These are phyloP conservation scores for Aureobasidium sp. DNA, from an alignment of 2,329 filamentous ascomycete species.

Conservation along the genomic window DNA sequence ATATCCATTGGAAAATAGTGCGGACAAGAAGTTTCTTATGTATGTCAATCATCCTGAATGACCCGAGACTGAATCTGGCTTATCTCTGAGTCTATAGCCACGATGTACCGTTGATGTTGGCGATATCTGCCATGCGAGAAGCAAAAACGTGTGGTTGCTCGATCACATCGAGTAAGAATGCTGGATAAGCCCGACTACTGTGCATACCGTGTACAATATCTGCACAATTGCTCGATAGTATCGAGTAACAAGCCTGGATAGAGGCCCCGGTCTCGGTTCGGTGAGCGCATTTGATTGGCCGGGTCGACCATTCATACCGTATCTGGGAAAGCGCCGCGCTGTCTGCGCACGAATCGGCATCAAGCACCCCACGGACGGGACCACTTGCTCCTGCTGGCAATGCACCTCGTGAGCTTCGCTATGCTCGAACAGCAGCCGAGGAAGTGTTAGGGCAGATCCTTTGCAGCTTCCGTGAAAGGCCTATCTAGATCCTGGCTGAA, in stretches of 20 bases:
- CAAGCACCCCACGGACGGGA: not conserved
- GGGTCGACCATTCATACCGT: not conserved
- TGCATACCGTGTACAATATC: not conserved
- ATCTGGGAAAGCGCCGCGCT: slow-evolving; percentile 1
- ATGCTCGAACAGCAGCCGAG: not conserved
- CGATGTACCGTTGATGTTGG: slow-evolving; percentile 10
- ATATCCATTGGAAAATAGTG: not conserved
- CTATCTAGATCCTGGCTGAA: not conserved
- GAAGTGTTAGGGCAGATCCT: not conserved
- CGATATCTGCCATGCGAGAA: slow-evolving; percentile 7
- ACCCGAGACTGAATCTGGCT: not conserved
- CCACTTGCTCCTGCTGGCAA: not conserved
- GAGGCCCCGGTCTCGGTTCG: not conserved
- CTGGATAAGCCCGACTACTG: not conserved
- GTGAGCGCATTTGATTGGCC: not conserved
- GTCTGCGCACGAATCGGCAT: slow-evolving; percentile 5
- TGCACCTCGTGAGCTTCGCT: not conserved
- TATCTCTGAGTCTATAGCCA: slow-evolving; percentile 1
- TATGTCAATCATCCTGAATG: slow-evolving; percentile 8
- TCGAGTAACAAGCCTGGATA: slow-evolving; percentile 11
- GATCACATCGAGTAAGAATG: slow-evolving; percentile 12
- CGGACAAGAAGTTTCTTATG: slow-evolving; percentile 3
- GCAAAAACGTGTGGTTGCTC: slow-evolving; percentile 12
- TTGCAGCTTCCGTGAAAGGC: not conserved
- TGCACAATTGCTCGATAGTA: slow-evolving; percentile 12